Conservation (phyloP, 352 stramenopile species). For the Pythium periplocum region DNA sequence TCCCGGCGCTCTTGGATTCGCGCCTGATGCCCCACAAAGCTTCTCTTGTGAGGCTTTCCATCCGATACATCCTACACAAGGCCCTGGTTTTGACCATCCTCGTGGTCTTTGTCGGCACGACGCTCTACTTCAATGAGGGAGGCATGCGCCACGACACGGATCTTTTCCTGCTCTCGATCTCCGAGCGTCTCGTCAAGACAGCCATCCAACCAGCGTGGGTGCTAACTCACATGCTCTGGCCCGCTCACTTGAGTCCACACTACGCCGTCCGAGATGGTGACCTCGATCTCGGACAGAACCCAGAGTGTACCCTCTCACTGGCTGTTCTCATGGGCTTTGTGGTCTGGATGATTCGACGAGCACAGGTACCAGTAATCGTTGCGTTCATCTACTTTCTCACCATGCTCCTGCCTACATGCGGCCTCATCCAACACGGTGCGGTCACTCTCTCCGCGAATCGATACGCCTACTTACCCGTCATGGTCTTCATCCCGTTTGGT, state of each 20-base stretch:
- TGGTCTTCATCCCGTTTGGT: conserved; percentile 36
- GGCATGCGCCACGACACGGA: conserved; percentile 34
- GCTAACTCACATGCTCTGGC: conserved; percentile 35
- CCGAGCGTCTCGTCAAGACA: conserved; percentile 43
- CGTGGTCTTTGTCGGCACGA: conserved; percentile 29
- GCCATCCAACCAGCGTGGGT: conserved; percentile 31
- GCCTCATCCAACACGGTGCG: conserved; percentile 70
- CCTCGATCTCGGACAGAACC: conserved; percentile 20
- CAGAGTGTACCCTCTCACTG: conserved; percentile 32
- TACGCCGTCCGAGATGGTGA: conserved; percentile 41
- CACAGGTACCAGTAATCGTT: conserved; percentile 9
- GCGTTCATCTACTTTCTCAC: conserved; percentile 28
- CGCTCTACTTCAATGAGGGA: conserved; percentile 37
- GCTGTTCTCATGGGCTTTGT: conserved; percentile 12
- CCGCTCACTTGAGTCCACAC: conserved; percentile 40
- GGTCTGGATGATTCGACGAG: background rate
- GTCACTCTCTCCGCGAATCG: conserved; percentile 44
- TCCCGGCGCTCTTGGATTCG: conserved; percentile 1
- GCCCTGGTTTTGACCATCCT: conserved; percentile 15
- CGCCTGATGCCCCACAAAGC: too few relatives aligned
- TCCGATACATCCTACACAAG: conserved; percentile 23
- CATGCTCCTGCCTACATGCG: conserved; percentile 53
- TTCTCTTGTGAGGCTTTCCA: background rate
- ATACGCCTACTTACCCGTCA: conserved; percentile 58
- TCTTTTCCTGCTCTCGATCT: conserved; percentile 26